Base-by-base conservation (phyloP, 805 yeast species). In the Jamesozyma jinghongensis region DNA sequence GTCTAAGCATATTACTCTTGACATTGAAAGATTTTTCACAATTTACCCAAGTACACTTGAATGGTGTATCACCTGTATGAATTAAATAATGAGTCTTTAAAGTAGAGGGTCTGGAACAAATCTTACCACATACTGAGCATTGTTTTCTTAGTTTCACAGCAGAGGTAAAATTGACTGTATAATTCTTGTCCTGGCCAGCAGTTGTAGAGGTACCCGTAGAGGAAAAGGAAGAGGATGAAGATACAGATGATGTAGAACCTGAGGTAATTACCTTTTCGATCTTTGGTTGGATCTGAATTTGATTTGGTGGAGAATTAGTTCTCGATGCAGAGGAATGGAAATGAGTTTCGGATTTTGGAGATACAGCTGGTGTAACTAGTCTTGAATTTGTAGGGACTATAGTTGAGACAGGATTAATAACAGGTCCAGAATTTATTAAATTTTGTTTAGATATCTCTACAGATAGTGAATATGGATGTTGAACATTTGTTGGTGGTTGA, bases 91-190 rank as follows among this genome's bases (percentile, higher is more conserved):
- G 95, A 3, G 87, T 85, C 48, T 78, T 80, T 41, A 85, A 66
- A 1, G 92, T 85, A 5, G 87, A 79, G 7, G 94, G 88, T 53
- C 94, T 73, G 51, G 84, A 80, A 64, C 86, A 86, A 39, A 74
- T 77, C 57, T 85, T 85, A 36, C 75, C 71, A 58, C 95, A 85
- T 8, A 22, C 36, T 3, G 33, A 19, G 17, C 37, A 30, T 32
- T 34, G 44, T 34, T 37, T 41, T 19, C 36, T 33, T 6, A 33
- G 17, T 33, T 33, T 33, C 4, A 33, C 47, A 27, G 47, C 47
- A 26, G 41, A 40, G 16, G 41, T 26, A 36, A 43, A 43, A 28
- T 38, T 35, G 3, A 43, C 41, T 1, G 47, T 43, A 20, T 37
- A 40, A 19, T 40, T 43, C 14, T 36, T 38, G 11, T 28, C 32